Evolutionary conservation across 805 yeast species (phyloP).

Genomic region (Wickerhamiella vanderwaltii): DNA sequence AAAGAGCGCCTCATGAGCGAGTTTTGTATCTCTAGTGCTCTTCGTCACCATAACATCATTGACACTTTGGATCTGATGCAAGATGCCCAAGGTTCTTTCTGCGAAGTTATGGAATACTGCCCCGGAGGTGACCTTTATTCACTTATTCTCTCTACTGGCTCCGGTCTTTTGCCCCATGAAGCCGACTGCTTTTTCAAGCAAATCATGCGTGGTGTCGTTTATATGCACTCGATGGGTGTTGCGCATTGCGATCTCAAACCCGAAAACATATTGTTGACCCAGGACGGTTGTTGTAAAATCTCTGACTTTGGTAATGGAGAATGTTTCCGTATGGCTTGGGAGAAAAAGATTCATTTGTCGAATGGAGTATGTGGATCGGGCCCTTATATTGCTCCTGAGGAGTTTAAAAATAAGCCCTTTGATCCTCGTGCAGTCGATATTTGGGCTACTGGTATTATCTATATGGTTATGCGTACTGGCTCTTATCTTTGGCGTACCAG

Average conservation of each 20-base stretch:
- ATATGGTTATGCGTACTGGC: conserved; percentile 78
- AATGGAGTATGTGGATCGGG: conserved; percentile 78
- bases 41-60: conserved; percentile 64
- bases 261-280: conserved; percentile 65
- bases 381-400: conserved; percentile 90
- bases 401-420: conserved; percentile 44
- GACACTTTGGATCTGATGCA: conserved; percentile 71
- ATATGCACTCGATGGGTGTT: conserved; percentile 83
- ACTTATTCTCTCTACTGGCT: conserved; percentile 41
- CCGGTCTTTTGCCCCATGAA: conserved; percentile 48
- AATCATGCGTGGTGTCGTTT: conserved; percentile 64
- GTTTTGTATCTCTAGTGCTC: conserved; percentile 71
- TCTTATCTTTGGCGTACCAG: conserved; percentile 87
- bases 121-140: conserved; percentile 74
- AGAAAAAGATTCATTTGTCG: conserved; percentile 51
- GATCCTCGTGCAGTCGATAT: conserved; percentile 75
- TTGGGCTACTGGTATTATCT: conserved; percentile 79
- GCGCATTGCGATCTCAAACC: conserved; percentile 91
- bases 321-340: conserved; percentile 87
- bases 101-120: conserved; percentile 92
- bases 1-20: conserved; percentile 74
- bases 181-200: conserved; percentile 88
- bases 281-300: conserved; percentile 52
- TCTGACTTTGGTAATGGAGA: conserved; percentile 88
- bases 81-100: conserved; percentile 56